Evolutionary conservation across 768 basidiomycete genomes (phyloP), one percentile per base, ranked within the genome.

Genomic region (Serendipita vermifera): DNA sequence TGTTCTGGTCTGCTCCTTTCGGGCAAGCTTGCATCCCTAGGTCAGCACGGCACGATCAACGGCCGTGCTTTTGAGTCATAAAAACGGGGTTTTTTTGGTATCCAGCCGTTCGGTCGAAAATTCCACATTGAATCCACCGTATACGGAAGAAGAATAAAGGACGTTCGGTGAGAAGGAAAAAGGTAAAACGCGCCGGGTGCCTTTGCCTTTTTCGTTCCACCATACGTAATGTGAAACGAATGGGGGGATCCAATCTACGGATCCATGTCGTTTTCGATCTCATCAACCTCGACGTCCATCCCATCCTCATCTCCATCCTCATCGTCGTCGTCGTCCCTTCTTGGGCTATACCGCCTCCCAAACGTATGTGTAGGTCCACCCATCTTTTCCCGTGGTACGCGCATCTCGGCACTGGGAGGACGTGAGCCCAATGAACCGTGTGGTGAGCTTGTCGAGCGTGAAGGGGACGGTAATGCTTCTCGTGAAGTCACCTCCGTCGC

Each of bases 251-350:
- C n/a, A n/a, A n/a, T n/a, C n/a, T n/a, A n/a, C 36, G n/a, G n/a
- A 11, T 38, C 36, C 36, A 11, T n/a, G n/a, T 7, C 46, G 22
- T 51, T 51, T 15, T 51, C 46, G 31, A 51, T 51, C 46, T 51
- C 46, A 29, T 51, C 46, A 20, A 51, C 46, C 22, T 51, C 46
- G 9, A 22, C 46, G 7, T 20, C 17, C 27, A 20, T 51, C 22
- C 22, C 17, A 29, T 51, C 46, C 1, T 26, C 5, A 20, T 51
- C 22, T 15, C 4, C 46, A 11, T 9, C 20, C 7, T 5, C n/a
- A 5, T 51, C 46, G 2, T 29, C n/a, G n/a, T n/a, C n/a, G n/a
- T n/a, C n/a, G n/a, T n/a, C n/a, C n/a, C n/a, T n/a, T n/a, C n/a
- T n/a, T n/a, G n/a, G n/a, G n/a, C n/a, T 41, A 17, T 41, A 17